A percentile compares a stretch with the other conserved stretches of the same genome.
phyloP scores from a whole-genome alignment of 306 rosid species.

The Sicyos edulis region DNA sequence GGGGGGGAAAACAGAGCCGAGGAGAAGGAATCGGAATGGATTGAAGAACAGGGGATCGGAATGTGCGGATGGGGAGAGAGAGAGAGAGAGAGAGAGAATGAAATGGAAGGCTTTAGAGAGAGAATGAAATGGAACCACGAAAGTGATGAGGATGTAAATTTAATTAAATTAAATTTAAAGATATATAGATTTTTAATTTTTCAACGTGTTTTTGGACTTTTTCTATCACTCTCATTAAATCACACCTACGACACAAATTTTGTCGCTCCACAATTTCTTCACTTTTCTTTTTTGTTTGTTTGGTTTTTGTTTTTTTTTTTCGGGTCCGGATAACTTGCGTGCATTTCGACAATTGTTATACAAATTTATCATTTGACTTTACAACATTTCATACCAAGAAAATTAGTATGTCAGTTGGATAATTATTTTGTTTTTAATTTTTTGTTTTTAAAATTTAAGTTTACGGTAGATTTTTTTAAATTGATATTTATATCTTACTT shows the following conservation, averaged over 20 bases:
- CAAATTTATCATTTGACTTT: too few relatives aligned
- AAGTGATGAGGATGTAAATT: not conserved
- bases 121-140: not conserved
- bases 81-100: not conserved
- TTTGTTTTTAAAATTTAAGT: too few relatives aligned
- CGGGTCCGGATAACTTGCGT: too few relatives aligned
- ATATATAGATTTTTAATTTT: not conserved
- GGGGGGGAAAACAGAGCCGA: not conserved
- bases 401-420: too few relatives aligned
- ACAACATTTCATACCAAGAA: too few relatives aligned
- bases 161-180: not conserved
- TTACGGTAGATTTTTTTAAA: too few relatives aligned
- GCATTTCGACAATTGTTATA: too few relatives aligned
- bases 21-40: not conserved
- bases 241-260: not conserved
- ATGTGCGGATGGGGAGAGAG: not conserved
- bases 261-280: not conserved
- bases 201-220: not conserved
- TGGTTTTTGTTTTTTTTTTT: too few relatives aligned
- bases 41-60: not conserved
- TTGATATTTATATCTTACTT: too few relatives aligned
- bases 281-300: too few relatives aligned
- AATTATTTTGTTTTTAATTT: too few relatives aligned
- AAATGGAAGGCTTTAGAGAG: not conserved
- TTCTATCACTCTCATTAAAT: constrained; percentile 8